Percentiles rank a stretch among this genome's conserved stretches.
These are phyloP conservation scores for Limtongia smithiae DNA, from an alignment of 805 yeast species.

Conservation along the genomic window DNA sequence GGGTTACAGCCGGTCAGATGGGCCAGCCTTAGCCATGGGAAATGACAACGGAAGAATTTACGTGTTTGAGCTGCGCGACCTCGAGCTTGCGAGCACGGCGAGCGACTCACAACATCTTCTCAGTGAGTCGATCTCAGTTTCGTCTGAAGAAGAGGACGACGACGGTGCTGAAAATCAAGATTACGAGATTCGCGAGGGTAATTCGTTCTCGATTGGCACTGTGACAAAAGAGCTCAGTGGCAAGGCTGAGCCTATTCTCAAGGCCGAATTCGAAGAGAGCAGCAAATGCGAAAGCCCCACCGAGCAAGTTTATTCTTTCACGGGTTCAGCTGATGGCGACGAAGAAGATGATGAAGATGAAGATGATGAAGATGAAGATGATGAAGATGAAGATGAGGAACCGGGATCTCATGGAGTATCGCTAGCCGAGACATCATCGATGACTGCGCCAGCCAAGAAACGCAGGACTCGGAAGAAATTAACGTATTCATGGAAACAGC, in stretches of 20 bases:
- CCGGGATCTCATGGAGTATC: not conserved
- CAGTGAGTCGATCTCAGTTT: too few species aligned
- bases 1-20: not conserved
- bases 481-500: too few species aligned
- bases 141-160: too few species aligned
- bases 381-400: not conserved
- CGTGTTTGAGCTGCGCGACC: conserved; percentile 11
- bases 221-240: too few species aligned
- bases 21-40: conserved; percentile 21
- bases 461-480: too few species aligned
- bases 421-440: not conserved
- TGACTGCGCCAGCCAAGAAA: too few species aligned
- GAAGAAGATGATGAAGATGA: not conserved
- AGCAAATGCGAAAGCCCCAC: too few species aligned
- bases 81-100: conserved; percentile 1
- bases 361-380: not conserved
- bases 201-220: too few species aligned
- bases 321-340: conserved; percentile 1
- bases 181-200: too few species aligned
- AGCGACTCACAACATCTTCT: not conserved
- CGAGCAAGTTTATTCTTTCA: too few species aligned
- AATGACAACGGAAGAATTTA: conserved; percentile 20
- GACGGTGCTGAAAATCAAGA: not conserved
- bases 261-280: too few species aligned
- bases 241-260: too few species aligned